Evolutionary conservation across 352 stramenopile species (phyloP).

Genomic region (Phytophthora pinifolia): DNA sequence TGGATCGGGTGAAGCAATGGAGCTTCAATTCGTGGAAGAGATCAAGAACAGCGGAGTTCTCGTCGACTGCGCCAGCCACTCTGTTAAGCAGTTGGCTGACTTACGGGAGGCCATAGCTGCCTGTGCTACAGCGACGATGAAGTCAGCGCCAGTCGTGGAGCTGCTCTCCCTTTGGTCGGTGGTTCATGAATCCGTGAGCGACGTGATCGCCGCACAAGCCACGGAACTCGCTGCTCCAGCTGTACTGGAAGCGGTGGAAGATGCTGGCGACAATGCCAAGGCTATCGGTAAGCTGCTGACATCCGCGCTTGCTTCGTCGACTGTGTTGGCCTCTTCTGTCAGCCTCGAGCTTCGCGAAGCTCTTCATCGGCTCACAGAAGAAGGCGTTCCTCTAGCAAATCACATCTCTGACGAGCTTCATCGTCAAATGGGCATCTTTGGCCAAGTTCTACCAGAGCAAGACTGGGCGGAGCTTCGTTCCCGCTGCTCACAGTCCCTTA

Average conservation of each 20-base stretch:
- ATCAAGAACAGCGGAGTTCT: constrained; percentile 7
- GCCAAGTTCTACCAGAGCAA: constrained; percentile 1
- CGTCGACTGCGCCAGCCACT: not conserved
- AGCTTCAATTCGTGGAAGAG: constrained; percentile 1
- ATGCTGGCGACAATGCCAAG: constrained; percentile 6
- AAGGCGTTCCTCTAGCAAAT: constrained; percentile 7
- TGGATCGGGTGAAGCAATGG: not conserved
- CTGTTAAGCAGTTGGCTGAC: constrained; percentile 13
- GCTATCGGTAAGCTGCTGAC: constrained; percentile 28
- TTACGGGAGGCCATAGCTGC: constrained; percentile 27
- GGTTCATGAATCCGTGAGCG: constrained; percentile 29
- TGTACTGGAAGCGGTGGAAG: constrained; percentile 16
- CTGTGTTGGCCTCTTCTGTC: constrained; percentile 20
- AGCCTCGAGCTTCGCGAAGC: constrained; percentile 33
- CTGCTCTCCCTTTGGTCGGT: constrained; percentile 34
- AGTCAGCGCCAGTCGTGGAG: constrained; percentile 21
- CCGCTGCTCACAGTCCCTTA: constrained; percentile 11
- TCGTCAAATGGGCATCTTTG: not conserved
- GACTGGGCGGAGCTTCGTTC: constrained; percentile 13
- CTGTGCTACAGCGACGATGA: constrained; percentile 12
- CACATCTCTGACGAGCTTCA: constrained; percentile 11
- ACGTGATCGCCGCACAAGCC: constrained; percentile 21
- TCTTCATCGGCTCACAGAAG: constrained; percentile 28
- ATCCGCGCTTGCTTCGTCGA: constrained; percentile 29
- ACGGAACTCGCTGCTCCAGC: constrained; percentile 1